A percentile compares a stretch with the other conserved stretches of the same genome.
Conservation (phyloP, 163 green algal genomes). For the Picocystis sp. region DNA sequence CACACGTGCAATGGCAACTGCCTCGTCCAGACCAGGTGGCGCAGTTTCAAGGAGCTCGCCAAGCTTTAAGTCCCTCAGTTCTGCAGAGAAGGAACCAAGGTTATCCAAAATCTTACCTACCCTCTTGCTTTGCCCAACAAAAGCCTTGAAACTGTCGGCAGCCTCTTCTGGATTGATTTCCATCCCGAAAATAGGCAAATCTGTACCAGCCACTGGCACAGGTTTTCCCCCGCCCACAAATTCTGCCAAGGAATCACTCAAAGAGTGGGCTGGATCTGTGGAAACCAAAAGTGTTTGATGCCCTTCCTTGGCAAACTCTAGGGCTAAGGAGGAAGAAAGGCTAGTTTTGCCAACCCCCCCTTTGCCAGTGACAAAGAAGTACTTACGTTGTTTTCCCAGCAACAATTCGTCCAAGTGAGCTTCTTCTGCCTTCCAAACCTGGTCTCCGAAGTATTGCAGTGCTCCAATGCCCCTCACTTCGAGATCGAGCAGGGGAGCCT, state of each 20-base stretch:
- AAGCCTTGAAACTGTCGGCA: conserved; percentile 36
- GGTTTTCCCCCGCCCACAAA: conserved; percentile 63
- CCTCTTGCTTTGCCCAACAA: not conserved
- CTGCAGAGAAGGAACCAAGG: conserved; percentile 52
- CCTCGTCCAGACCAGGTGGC: conserved; percentile 83
- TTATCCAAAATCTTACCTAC: conserved; percentile 1
- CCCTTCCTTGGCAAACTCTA: conserved; percentile 64
- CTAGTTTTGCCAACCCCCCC: conserved; percentile 95
- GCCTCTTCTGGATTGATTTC: conserved; percentile 81
- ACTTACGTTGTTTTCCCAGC: conserved; percentile 10
- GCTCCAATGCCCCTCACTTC: conserved; percentile 5
- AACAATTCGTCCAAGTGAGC: not conserved
- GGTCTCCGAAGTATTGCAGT: conserved; percentile 5
- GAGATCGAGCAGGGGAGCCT: conserved; percentile 1
- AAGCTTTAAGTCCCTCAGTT: conserved; percentile 80
- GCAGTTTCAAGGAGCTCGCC: conserved; percentile 91
- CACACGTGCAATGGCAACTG: conserved; percentile 77
- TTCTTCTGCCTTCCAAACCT: not conserved
- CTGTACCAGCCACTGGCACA: conserved; percentile 67
- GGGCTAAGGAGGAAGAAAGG: conserved; percentile 67
- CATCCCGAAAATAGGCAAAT: conserved; percentile 84
- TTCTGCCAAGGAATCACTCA: conserved; percentile 86
- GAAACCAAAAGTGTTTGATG: conserved; percentile 73
- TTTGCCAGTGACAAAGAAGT: conserved; percentile 76
- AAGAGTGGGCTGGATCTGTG: conserved; percentile 85